Percentiles rank a stretch among this genome's conserved stretches.
Conservation (phyloP, 2,329 filamentous ascomycete genomes). For the Pseudofabraea citricarpa region DNA sequence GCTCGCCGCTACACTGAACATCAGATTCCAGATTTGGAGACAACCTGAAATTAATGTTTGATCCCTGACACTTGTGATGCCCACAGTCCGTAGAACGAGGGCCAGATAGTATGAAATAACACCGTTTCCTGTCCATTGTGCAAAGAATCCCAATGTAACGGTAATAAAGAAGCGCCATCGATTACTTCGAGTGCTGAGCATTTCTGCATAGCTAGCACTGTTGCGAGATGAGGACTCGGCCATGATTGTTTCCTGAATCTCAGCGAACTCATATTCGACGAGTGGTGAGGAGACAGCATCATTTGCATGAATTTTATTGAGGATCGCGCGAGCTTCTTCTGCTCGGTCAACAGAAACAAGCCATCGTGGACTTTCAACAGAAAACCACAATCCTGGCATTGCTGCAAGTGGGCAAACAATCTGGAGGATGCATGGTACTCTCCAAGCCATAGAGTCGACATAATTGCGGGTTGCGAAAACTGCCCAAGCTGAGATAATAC, state of each 20-base stretch:
- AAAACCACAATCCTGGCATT: slow-evolving; percentile 16
- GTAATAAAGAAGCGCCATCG: slow-evolving; percentile 7
- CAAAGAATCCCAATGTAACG: slow-evolving; percentile 1
- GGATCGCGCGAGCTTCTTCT: slow-evolving; percentile 27
- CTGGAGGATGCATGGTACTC: slow-evolving; percentile 17
- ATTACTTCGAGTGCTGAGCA: slow-evolving; percentile 4
- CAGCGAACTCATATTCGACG: slow-evolving; percentile 25
- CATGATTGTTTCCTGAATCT: slow-evolving; percentile 25
- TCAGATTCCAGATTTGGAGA: background rate
- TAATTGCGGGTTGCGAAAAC: slow-evolving; percentile 31
- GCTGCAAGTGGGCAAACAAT: slow-evolving; percentile 4
- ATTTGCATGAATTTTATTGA: slow-evolving; percentile 40
- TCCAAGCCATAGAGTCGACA: slow-evolving; percentile 15
- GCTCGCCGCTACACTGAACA: background rate
- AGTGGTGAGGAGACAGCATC: slow-evolving; percentile 36
- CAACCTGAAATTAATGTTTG: background rate
- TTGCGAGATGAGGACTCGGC: slow-evolving; percentile 34
- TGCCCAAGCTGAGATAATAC: slow-evolving; percentile 36
- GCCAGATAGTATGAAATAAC: slow-evolving; percentile 32
- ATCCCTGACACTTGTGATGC: slow-evolving; percentile 3
- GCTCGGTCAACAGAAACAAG: slow-evolving; percentile 27
- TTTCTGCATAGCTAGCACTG: slow-evolving; percentile 9
- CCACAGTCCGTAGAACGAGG: slow-evolving; percentile 20
- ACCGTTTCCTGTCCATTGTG: slow-evolving; percentile 10
- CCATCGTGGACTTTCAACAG: slow-evolving; percentile 32